Conservation (phyloP, 371 early-diverging fungal species). For the Cokeromyces recurvatus region DNA sequence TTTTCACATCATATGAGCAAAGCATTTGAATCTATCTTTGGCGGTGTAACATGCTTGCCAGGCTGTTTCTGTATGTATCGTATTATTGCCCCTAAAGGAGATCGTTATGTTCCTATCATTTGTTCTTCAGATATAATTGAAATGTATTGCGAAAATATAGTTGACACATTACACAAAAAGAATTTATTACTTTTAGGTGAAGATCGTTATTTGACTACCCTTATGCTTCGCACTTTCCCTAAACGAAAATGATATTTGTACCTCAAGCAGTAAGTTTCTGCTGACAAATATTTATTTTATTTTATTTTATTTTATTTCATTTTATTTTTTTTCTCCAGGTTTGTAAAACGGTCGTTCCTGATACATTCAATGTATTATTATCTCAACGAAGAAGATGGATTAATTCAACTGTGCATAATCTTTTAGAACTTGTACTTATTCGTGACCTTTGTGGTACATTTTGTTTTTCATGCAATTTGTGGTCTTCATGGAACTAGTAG, state of each 20-base stretch:
- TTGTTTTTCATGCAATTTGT: constrained; percentile 97
- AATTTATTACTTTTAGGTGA: constrained; percentile 93
- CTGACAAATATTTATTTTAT: too few species aligned
- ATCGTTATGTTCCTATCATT: constrained; percentile 66
- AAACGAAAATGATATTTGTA: constrained; percentile 88
- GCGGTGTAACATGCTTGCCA: constrained; percentile 95
- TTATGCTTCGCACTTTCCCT: constrained; percentile 92
- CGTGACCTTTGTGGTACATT: constrained; percentile 93
- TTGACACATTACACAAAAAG: constrained; percentile 94
- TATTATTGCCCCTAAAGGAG: constrained; percentile 75
- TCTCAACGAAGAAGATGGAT: constrained; percentile 97
- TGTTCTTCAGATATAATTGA: constrained; percentile 83
- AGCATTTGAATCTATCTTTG: constrained; percentile 94
- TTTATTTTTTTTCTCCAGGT: constrained; percentile 27
- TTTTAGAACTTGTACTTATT: constrained; percentile 87
- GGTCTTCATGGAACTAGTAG: constrained; percentile 90
- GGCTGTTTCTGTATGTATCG: constrained; percentile 98
- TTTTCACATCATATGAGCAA: constrained; percentile 92
- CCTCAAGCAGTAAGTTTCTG: constrained; percentile 66
- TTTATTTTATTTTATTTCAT: too few species aligned
- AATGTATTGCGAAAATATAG: constrained; percentile 85
- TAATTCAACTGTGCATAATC: constrained; percentile 94
- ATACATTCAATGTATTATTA: constrained; percentile 79
- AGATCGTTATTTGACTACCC: constrained; percentile 91
- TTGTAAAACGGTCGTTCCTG: constrained; percentile 95